Evolutionary conservation across 2,329 filamentous ascomycete genomes (phyloP), one percentile per base, ranked within the genome.

Genomic region (Stemphylium beticola): DNA sequence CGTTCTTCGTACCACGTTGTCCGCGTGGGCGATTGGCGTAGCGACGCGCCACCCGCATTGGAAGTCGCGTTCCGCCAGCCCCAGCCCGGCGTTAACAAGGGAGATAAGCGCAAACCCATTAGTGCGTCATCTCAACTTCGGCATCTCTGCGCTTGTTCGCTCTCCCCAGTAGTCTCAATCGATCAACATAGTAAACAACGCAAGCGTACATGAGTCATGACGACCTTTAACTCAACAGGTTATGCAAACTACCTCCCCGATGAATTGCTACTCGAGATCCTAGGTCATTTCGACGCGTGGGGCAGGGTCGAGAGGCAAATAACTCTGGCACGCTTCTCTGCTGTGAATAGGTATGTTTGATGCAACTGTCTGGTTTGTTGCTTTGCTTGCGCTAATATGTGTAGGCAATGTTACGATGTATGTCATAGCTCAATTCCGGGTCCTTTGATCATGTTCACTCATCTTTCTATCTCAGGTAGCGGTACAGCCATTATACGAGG

Each of bases 321-420:
- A 7, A 76, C 76, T 2, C 73, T 88, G 14, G 76, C 79, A 49
- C 76, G 77, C 3, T 84, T 83, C 66, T 83, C 82, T 62, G 73
- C 83, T 7, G 70, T 77, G 17, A 71, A 64, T 14, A 59, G 69
- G 69, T 71, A 65, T 17, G 34, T n/a, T n/a, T 36, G 8, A 42
- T 20, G 47, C 24, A 5, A 41, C 32, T 14, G 38, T 22, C 34
- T n/a, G 12, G n/a, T 15, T 36, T 15, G 14, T 31, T 24, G 20
- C 6, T 22, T 40, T 18, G 24, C 24, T 9, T 22, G 37, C 26
- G 32, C 49, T 61, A 17, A 64, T 54, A 43, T 38, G 11, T 20
- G 2, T 29, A 79, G 76, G 26, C 80, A 84, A 58, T 87, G 85
- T 85, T 85, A 87, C 64, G 74, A 77, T 4, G 78, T 79, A 58